Conservation (phyloP, 192 early-diverging fungal species). For the Coemansia sp. region DNA sequence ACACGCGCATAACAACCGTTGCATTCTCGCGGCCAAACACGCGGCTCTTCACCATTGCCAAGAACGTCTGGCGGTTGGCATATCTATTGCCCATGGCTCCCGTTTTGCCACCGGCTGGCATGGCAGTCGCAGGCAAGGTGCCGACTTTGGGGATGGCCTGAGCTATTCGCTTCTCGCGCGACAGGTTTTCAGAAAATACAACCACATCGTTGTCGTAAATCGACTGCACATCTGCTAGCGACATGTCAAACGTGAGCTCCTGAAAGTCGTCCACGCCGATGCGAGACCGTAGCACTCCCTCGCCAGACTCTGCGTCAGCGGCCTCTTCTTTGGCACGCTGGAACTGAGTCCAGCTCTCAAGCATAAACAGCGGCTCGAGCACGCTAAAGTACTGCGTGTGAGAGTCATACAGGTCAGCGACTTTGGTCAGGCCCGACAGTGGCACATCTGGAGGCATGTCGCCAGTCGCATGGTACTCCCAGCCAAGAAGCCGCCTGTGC, state of each 20-base stretch:
- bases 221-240: conserved; percentile 36
- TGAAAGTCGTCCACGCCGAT: conserved; percentile 72
- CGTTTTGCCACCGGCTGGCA: neutral
- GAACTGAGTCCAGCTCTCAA: conserved; percentile 86
- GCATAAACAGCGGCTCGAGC: conserved; percentile 80
- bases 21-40: conserved; percentile 15
- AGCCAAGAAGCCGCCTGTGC: conserved; percentile 61
- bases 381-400: conserved; percentile 59
- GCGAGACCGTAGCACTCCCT: conserved; percentile 52
- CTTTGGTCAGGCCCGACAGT: conserved; percentile 22
- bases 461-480: conserved; percentile 57
- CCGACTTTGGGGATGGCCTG: conserved; percentile 14
- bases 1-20: conserved; percentile 33
- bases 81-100: conserved; percentile 4
- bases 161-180: conserved; percentile 24
- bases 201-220: conserved; percentile 65
- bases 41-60: conserved; percentile 42
- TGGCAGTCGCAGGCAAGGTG: neutral
- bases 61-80: conserved; percentile 26
- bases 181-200: conserved; percentile 50
- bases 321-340: conserved; percentile 67
- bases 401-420: conserved; percentile 63
- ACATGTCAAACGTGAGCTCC: conserved; percentile 61
- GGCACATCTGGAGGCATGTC: conserved; percentile 57
- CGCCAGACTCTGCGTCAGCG: conserved; percentile 20